phyloP scores from a whole-genome alignment of 176 grass and related monocot genomes.

The Aegilops sharonensis region DNA sequence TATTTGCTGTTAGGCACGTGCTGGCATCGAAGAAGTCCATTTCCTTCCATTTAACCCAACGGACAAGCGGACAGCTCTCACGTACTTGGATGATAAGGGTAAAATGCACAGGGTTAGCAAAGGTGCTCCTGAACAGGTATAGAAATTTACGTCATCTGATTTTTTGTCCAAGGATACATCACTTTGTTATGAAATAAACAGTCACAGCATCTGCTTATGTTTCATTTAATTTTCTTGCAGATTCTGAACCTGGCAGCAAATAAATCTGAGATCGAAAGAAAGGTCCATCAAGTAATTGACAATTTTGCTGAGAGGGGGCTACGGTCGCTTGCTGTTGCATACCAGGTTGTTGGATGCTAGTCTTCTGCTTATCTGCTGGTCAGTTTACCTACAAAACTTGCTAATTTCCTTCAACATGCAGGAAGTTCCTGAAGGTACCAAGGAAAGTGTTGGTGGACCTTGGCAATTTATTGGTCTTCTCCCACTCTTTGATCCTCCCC shows the following conservation, averaged over 20 bases:
- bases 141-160: background rate
- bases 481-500: slow-evolving; percentile 65
- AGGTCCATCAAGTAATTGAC: slow-evolving; percentile 49
- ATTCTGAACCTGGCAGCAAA: slow-evolving; percentile 57
- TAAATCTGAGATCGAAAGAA: slow-evolving; percentile 57
- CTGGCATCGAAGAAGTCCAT: slow-evolving; percentile 57
- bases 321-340: slow-evolving; percentile 60
- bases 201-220: slow-evolving; percentile 12
- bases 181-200: background rate
- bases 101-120: slow-evolving; percentile 79
- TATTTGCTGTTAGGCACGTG: slow-evolving; percentile 51
- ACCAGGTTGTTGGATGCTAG: slow-evolving; percentile 45
- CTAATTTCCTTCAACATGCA: slow-evolving; percentile 32
- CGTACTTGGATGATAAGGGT: slow-evolving; percentile 60
- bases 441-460: slow-evolving; percentile 55
- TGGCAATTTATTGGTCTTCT: slow-evolving; percentile 71
- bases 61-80: slow-evolving; percentile 75
- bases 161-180: background rate
- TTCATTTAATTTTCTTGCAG: slow-evolving; percentile 35
- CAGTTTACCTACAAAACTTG: slow-evolving; percentile 14
- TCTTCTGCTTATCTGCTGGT: background rate
- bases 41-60: slow-evolving; percentile 83
- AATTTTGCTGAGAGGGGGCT: slow-evolving; percentile 55
- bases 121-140: slow-evolving; percentile 86
- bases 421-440: slow-evolving; percentile 64